Base-by-base conservation (phyloP, 768 basidiomycete genomes). In the Russula sp. region DNA sequence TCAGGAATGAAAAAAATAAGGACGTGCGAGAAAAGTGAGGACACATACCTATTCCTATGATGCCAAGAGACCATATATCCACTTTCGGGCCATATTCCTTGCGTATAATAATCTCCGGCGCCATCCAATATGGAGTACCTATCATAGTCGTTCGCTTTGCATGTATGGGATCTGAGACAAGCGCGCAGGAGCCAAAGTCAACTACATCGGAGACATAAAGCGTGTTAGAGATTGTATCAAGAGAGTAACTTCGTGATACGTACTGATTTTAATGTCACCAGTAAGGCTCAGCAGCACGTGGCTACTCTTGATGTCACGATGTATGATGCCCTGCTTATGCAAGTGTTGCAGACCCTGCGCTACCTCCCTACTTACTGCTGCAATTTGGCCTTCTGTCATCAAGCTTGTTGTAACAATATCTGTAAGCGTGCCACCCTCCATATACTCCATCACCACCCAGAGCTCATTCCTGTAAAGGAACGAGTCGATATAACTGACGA, bases 381-480 rank as follows among this genome's bases (percentile, higher is more conserved):
- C 94, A 67, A 99, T 73, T 82, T 82, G 18, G 79, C 75, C 65
- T 81, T 81, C 71, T 1, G 70, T 70, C 49, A 99, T 98, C 72
- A 97, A 76, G 74, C 94, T 94, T 59, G 89, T 90, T n/a, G 93
- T 94, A 70, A 94, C 94, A 66, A 98, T 94, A 73, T 98, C 96
- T 4, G 96, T 99, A 51, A 98, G 78, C 34, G 86, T 88, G 36
- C 93, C 92, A 46, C 95, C 95, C 77, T 98, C 96, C 96, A 98
- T 98, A 76, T 95, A 98, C 78, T 98, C 97, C 97, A 99, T 98
- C 62, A 98, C 94, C 46, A 99, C 94, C 97, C 97, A 98, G 4
- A 99, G 81, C 73, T 98, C 97, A 74, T 96, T 97, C 81, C 92
- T 94, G 80, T 96, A 85, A 46, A 98, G 77, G 84, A 98, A 99